Evolutionary conservation across 495 filamentous ascomycete genomes (phyloP).

Genomic region (Aspergillus mulundensis): DNA sequence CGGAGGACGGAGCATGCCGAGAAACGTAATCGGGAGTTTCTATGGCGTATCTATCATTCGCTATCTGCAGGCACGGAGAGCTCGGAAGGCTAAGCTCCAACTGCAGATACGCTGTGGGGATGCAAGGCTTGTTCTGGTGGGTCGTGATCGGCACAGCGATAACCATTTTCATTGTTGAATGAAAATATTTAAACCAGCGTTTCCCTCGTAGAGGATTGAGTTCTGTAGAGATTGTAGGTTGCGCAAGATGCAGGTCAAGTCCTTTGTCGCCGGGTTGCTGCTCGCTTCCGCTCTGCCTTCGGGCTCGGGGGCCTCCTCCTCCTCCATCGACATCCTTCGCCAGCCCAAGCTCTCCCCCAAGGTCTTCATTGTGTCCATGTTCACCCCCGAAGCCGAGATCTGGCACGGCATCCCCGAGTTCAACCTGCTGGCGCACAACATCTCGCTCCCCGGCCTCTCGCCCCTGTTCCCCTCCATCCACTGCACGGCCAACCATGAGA

Average conservation of each 20-base stretch:
- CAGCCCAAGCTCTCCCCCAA: conserved; percentile 52
- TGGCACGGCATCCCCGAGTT: conserved; percentile 64
- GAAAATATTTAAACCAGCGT: neutral
- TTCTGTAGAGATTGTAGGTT: neutral
- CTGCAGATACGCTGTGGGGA: neutral
- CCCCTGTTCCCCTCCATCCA: conserved; percentile 61
- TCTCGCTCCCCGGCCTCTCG: conserved; percentile 63
- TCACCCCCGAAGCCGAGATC: conserved; percentile 59
- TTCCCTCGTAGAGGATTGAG: neutral
- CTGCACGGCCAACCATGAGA: conserved; percentile 52
- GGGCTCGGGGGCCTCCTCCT: neutral
- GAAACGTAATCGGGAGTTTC: conserved; percentile 10
- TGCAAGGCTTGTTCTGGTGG: neutral
- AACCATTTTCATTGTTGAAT: neutral
- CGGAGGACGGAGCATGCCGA: conserved; percentile 28
- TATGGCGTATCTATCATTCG: neutral
- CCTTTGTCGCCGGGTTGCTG: conserved; percentile 13
- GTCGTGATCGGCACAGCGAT: neutral
- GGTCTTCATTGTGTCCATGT: conserved; percentile 71
- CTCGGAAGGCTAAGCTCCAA: neutral
- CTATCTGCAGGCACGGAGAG: neutral
- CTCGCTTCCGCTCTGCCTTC: conserved; percentile 13
- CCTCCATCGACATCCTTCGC: neutral
- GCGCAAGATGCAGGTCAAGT: conserved; percentile 14
- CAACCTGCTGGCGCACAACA: conserved; percentile 58